Percentiles rank a stretch among this genome's conserved stretches.
Conservation (phyloP, 2,329 filamentous ascomycete genomes). For the Myriosclerotinia curreyana region DNA sequence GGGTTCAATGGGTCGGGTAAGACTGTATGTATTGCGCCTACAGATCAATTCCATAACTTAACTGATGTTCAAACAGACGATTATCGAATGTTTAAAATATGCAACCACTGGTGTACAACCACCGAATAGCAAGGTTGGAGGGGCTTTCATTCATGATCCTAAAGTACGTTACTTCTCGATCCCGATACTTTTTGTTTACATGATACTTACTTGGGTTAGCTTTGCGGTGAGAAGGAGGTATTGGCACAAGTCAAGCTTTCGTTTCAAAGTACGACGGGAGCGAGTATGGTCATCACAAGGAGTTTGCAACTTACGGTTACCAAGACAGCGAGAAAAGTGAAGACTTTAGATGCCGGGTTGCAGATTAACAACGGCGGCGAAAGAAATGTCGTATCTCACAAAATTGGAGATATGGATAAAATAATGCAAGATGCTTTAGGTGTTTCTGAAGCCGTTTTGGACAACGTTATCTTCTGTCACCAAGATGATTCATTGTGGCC, state of each 20-base stretch:
- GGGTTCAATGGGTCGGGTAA: slow-evolving; percentile 97
- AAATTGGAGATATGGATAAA: slow-evolving; percentile 75
- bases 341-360: slow-evolving; percentile 80
- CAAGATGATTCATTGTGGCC: slow-evolving; percentile 98
- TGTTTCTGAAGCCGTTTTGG: slow-evolving; percentile 84
- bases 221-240: slow-evolving; percentile 83
- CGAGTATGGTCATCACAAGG: slow-evolving; percentile 77
- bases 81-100: slow-evolving; percentile 98
- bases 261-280: slow-evolving; percentile 75
- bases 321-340: slow-evolving; percentile 65
- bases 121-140: slow-evolving; percentile 80
- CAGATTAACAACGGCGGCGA: slow-evolving; percentile 77
- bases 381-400: slow-evolving; percentile 72
- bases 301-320: slow-evolving; percentile 84
- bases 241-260: slow-evolving; percentile 87
- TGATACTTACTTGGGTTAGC: slow-evolving; percentile 43
- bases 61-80: slow-evolving; percentile 55
- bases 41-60: not conserved
- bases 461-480: slow-evolving; percentile 97
- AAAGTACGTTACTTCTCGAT: slow-evolving; percentile 51
- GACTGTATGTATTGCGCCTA: slow-evolving; percentile 52
- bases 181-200: not conserved
- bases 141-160: slow-evolving; percentile 96
- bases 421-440: slow-evolving; percentile 84
- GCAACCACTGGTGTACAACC: slow-evolving; percentile 91